phyloP scores from a whole-genome alignment of 768 basidiomycete genomes.

The Boletus reticuloceps region DNA sequence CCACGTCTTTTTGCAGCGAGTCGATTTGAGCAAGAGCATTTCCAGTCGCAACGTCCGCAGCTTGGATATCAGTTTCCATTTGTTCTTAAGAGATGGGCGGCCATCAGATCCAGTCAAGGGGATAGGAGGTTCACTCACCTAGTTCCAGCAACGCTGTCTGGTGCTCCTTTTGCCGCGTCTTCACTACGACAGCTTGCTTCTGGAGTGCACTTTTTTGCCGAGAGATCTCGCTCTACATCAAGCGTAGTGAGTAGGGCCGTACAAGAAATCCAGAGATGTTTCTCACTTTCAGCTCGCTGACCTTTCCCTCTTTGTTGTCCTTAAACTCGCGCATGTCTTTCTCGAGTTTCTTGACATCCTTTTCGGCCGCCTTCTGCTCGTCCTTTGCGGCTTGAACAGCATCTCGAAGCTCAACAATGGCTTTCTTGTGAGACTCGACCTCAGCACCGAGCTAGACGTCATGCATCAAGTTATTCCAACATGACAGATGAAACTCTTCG shows the following conservation, averaged over 20 bases:
- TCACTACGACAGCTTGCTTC: constrained; percentile 78
- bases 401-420: constrained; percentile 54
- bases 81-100: constrained; percentile 16
- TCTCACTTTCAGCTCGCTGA: constrained; percentile 84
- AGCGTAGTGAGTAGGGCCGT: background rate
- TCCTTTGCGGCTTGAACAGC: constrained; percentile 65
- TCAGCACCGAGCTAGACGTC: constrained; percentile 70
- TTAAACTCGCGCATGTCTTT: constrained; percentile 99
- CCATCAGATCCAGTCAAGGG: background rate
- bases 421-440: constrained; percentile 67
- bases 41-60: constrained; percentile 19
- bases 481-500: background rate
- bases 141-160: constrained; percentile 86
- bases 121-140: constrained; percentile 46
- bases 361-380: constrained; percentile 73
- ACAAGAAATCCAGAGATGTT: background rate
- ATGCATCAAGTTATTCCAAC: background rate
- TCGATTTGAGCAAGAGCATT: constrained; percentile 43
- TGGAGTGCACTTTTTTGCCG: constrained; percentile 80
- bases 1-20: constrained; percentile 61
- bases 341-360: constrained; percentile 84
- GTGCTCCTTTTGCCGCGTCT: constrained; percentile 84
- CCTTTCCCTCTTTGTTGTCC: constrained; percentile 97
- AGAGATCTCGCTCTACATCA: constrained; percentile 59
- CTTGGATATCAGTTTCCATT: constrained; percentile 30